phyloP scores from a whole-genome alignment of 2,329 filamentous ascomycete species.

The Tympanopsis confertula region DNA sequence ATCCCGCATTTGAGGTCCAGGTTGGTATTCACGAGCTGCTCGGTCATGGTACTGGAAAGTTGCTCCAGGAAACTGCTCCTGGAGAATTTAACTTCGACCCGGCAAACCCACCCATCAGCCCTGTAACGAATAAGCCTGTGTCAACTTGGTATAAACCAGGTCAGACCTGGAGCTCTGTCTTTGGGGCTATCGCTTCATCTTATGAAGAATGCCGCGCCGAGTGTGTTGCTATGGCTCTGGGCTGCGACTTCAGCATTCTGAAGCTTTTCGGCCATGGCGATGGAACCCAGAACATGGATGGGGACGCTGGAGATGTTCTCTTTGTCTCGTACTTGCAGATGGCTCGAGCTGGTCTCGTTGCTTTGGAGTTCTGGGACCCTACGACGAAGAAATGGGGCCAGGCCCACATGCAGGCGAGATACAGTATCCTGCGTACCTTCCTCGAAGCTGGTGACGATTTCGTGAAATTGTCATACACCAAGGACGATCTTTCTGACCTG shows the following conservation, averaged over 20 bases:
- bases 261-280: constrained; percentile 87
- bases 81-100: constrained; percentile 83
- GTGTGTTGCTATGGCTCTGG: constrained; percentile 68
- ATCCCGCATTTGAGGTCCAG: constrained; percentile 85
- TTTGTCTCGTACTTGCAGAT: constrained; percentile 84
- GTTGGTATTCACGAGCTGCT: constrained; percentile 85
- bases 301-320: constrained; percentile 73
- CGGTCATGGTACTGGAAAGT: constrained; percentile 83
- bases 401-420: constrained; percentile 81
- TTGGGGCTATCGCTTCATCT: constrained; percentile 73
- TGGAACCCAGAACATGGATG: constrained; percentile 59
- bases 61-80: constrained; percentile 76
- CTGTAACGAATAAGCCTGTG: constrained; percentile 66
- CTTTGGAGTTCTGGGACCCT: constrained; percentile 90
- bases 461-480: constrained; percentile 65
- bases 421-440: constrained; percentile 74
- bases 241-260: constrained; percentile 78
- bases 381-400: constrained; percentile 87
- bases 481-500: constrained; percentile 67
- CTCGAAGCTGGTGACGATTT: constrained; percentile 78
- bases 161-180: constrained; percentile 89
- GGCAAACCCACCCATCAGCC: constrained; percentile 69
- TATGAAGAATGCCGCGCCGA: constrained; percentile 95
- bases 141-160: constrained; percentile 86
- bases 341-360: constrained; percentile 81